Conservation (phyloP, 1,284 basidiomycete species). For the Apiotrichum mycotoxinovorans region DNA sequence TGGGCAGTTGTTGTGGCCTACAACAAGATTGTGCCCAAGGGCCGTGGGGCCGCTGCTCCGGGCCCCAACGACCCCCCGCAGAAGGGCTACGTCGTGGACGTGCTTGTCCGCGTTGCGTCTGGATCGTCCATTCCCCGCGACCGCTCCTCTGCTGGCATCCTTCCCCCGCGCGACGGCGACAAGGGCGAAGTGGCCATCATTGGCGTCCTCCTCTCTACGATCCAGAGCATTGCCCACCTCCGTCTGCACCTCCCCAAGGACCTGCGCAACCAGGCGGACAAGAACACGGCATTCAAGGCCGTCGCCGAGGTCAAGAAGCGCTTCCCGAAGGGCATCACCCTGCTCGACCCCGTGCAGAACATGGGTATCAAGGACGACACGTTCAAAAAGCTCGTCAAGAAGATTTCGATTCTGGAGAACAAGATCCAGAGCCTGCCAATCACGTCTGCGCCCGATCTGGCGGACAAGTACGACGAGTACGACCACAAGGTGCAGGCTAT, state of each 20-base stretch:
- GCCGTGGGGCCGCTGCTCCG: conserved; percentile 32
- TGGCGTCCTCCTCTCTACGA: conserved; percentile 80
- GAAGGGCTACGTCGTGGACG: conserved; percentile 88
- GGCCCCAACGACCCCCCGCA: conserved; percentile 67
- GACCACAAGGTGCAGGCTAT: conserved; percentile 70
- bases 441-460: conserved; percentile 68
- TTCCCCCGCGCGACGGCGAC: conserved; percentile 66
- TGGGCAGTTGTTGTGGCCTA: conserved; percentile 94
- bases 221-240: conserved; percentile 82
- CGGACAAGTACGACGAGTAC: conserved; percentile 75
- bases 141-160: conserved; percentile 60
- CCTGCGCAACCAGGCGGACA: conserved; percentile 66
- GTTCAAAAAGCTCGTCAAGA: conserved; percentile 84
- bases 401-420: conserved; percentile 82
- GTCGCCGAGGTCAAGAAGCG: conserved; percentile 83
- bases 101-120: conserved; percentile 76
- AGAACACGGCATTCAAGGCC: conserved; percentile 84
- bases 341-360: conserved; percentile 89
- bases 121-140: conserved; percentile 66
- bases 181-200: conserved; percentile 82
- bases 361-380: conserved; percentile 96
- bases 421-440: conserved; percentile 72
- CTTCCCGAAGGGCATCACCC: conserved; percentile 79
- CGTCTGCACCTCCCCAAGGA: conserved; percentile 89
- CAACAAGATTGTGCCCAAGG: conserved; percentile 62